Percentiles rank a stretch among this genome's conserved stretches.
Conservation (phyloP, 768 basidiomycete genomes). For the Hygrophoropsis aurantiaca region DNA sequence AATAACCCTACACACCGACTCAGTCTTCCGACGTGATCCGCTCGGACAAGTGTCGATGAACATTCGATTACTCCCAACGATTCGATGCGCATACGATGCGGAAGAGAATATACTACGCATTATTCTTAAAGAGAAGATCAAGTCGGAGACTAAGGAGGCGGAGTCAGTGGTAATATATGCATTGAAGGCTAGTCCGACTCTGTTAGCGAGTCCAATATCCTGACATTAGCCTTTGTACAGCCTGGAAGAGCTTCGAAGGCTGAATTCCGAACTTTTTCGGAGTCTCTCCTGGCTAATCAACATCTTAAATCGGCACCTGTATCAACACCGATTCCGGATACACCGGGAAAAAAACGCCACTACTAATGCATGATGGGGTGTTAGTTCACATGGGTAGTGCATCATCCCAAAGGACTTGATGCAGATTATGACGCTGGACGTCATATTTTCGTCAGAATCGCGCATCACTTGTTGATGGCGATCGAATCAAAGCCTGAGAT, state of each 20-base stretch:
- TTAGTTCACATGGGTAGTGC: too few species aligned
- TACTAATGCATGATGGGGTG: too few species aligned
- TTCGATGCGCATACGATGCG: conserved; percentile 58
- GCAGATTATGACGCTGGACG: too few species aligned
- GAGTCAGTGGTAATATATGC: conserved; percentile 60
- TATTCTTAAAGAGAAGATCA: conserved; percentile 48
- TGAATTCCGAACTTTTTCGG: conserved; percentile 55
- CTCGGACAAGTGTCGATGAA: conserved; percentile 73
- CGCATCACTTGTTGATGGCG: too few species aligned
- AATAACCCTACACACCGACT: neutral
- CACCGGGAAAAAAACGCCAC: too few species aligned
- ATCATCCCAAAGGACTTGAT: too few species aligned
- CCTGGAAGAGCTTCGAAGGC: conserved; percentile 44
- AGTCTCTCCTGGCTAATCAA: conserved; percentile 40
- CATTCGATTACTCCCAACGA: conserved; percentile 49
- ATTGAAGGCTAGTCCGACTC: conserved; percentile 47
- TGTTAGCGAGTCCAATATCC: neutral
- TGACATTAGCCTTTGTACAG: conserved; percentile 11
- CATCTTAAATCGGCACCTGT: conserved; percentile 16
- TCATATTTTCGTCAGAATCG: too few species aligned
- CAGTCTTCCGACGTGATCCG: conserved; percentile 73
- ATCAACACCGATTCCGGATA: too few species aligned
- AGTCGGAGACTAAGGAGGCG: conserved; percentile 19
- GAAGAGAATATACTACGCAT: conserved; percentile 57
- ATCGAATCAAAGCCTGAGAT: too few species aligned